A percentile compares a stretch with the other conserved stretches of the same genome.
Evolutionary conservation across 2,329 filamentous ascomycete species (phyloP).

Genomic region (Phialophora tarda): DNA sequence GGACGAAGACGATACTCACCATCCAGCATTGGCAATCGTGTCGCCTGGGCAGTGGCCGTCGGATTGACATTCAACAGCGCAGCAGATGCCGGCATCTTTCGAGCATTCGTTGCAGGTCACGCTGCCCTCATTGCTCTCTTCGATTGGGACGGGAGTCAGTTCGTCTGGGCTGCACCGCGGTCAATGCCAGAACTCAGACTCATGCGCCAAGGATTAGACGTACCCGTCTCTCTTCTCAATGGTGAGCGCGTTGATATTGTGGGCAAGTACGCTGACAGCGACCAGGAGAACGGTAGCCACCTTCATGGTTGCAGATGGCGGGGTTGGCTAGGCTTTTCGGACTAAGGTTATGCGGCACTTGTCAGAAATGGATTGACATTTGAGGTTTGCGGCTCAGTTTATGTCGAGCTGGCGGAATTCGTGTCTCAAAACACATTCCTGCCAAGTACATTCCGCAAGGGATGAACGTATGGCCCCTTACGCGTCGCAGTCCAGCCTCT

Average conservation of each 20-base stretch:
- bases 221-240: conserved; percentile 21
- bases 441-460: conserved; percentile 35
- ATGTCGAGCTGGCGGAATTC: conserved; percentile 12
- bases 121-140: conserved; percentile 11
- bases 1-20: conserved; percentile 4
- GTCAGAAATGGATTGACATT: conserved; percentile 1
- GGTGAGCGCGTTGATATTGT: conserved; percentile 9
- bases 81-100: conserved; percentile 28
- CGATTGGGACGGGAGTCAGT: conserved; percentile 7
- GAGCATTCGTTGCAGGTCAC: conserved; percentile 26
- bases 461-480: neutral
- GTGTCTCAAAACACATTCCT: conserved; percentile 29
- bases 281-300: conserved; percentile 16
- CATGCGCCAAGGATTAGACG: neutral
- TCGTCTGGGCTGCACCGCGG: neutral
- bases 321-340: neutral
- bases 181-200: neutral
- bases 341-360: neutral
- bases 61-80: conserved; percentile 19
- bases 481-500: conserved; percentile 21
- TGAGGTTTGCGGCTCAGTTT: neutral
- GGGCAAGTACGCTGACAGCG: conserved; percentile 19
- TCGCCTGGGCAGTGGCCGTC: conserved; percentile 20
- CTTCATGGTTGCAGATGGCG: conserved; percentile 25
- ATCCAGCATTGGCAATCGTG: conserved; percentile 23